These are phyloP conservation scores for Botryosphaeria agaves DNA, from an alignment of 2,329 filamentous ascomycete genomes.

Conservation along the genomic window DNA sequence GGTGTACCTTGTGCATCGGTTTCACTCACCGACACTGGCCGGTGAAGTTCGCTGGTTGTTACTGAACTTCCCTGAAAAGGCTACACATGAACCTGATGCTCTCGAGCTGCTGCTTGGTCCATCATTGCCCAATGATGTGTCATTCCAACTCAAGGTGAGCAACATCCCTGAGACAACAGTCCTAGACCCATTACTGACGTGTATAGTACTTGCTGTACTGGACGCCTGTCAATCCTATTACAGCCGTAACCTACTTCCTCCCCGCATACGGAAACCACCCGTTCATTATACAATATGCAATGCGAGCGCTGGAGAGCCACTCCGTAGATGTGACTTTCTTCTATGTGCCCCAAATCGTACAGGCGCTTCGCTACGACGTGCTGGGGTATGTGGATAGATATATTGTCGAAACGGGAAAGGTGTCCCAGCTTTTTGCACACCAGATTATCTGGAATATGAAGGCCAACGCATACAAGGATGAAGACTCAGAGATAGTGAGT, in stretches of 20 bases:
- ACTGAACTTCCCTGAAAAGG: conserved; percentile 69
- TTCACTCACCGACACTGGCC: conserved; percentile 55
- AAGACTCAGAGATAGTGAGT: conserved; percentile 68
- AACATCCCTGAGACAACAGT: conserved; percentile 3
- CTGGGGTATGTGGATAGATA: conserved; percentile 93
- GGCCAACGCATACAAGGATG: conserved; percentile 94
- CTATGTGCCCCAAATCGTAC: conserved; percentile 95
- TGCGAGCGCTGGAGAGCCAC: conserved; percentile 85
- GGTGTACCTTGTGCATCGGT: conserved; percentile 67
- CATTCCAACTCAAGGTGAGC: conserved; percentile 63
- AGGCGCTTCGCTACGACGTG: conserved; percentile 80
- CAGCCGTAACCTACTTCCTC: conserved; percentile 82
- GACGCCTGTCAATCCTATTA: conserved; percentile 82
- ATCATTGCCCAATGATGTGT: conserved; percentile 60
- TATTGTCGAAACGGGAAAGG: conserved; percentile 89
- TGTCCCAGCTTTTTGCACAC: conserved; percentile 96
- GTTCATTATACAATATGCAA: conserved; percentile 89
- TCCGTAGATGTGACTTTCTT: conserved; percentile 97
- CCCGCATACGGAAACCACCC: conserved; percentile 84
- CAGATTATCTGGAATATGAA: conserved; percentile 99
- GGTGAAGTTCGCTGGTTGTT: conserved; percentile 66
- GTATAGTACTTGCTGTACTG: conserved; percentile 74
- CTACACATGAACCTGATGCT: conserved; percentile 63
- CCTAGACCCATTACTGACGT: conserved; percentile 6
- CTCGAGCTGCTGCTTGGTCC: conserved; percentile 67